Evolutionary conservation across 176 grass and related monocot species (phyloP).

Genomic region (Raddia guianensis): DNA sequence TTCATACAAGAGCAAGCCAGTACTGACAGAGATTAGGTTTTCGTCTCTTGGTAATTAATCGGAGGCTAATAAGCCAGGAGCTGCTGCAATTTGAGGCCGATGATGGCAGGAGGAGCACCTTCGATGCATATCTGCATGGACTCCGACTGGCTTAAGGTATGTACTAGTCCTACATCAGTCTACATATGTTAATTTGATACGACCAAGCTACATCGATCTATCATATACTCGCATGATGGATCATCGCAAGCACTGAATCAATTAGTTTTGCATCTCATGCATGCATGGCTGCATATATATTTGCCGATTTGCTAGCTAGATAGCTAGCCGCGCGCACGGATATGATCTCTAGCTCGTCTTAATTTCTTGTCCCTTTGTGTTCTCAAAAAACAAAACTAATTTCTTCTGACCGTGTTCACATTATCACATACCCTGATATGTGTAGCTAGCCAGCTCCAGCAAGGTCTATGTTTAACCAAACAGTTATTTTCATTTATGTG

Average conservation of each 20-base stretch:
- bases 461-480: background rate
- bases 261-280: background rate
- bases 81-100: background rate
- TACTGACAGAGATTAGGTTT: background rate
- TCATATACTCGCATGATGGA: background rate
- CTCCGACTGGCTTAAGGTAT: constrained; percentile 92
- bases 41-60: background rate
- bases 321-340: no score
- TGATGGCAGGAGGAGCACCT: constrained; percentile 61
- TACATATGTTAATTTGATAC: no score
- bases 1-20: no score
- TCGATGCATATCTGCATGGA: constrained; percentile 90
- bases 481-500: background rate
- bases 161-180: background rate
- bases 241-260: background rate
- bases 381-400: background rate
- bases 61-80: background rate
- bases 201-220: no score
- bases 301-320: no score
- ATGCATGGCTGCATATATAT: background rate
- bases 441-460: background rate
- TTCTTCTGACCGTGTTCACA: background rate
- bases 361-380: background rate
- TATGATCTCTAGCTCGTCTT: background rate
- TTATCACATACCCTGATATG: background rate